Conservation (phyloP, 1,284 basidiomycete genomes). For the Mycena citricolor region DNA sequence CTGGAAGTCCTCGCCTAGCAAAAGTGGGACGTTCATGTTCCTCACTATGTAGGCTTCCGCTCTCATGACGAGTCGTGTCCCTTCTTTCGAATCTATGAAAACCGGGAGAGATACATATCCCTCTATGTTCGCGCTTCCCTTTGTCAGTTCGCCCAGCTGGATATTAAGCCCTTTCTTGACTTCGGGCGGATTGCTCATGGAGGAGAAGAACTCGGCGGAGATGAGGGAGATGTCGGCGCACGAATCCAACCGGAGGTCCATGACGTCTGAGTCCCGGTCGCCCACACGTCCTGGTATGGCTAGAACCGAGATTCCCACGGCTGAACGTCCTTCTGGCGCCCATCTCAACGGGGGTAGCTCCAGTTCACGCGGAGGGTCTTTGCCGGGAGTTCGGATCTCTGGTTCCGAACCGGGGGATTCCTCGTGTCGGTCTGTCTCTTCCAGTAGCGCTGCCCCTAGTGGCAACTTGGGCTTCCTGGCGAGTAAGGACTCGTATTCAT, state of each 20-base stretch:
- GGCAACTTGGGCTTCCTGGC: neutral
- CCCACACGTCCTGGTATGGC: conserved; percentile 11
- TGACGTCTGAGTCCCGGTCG: neutral
- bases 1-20: conserved; percentile 31
- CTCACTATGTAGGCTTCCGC: conserved; percentile 29
- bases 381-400: too few relatives aligned
- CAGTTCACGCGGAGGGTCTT: neutral
- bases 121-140: conserved; percentile 7
- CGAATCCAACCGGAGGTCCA: conserved; percentile 20
- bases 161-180: conserved; percentile 14
- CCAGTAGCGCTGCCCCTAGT: neutral
- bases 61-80: conserved; percentile 13
- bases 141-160: conserved; percentile 15
- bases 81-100: conserved; percentile 7
- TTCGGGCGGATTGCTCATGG: neutral
- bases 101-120: conserved; percentile 17
- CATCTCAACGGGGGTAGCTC: neutral
- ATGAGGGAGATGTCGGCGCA: conserved; percentile 24
- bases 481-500: neutral
- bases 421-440: neutral
- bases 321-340: neutral
- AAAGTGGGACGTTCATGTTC: conserved; percentile 26
- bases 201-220: conserved; percentile 8
- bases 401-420: neutral
- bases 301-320: conserved; percentile 9